Evolutionary conservation across 495 filamentous ascomycete genomes (phyloP), one percentile per base, ranked within the genome.

Genomic region (Neurospora hispaniola): DNA sequence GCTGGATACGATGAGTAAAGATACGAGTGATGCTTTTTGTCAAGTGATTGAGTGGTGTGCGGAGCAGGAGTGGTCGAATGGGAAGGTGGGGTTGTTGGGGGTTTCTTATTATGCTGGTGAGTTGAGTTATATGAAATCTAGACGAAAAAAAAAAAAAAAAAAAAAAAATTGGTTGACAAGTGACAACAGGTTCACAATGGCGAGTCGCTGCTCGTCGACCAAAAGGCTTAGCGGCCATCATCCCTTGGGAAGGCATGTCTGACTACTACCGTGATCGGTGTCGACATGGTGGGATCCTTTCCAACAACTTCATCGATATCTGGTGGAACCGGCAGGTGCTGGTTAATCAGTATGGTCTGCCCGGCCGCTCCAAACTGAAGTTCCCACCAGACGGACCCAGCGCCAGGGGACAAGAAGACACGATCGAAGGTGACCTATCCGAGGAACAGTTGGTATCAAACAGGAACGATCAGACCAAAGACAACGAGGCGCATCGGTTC

Each of bases 191-290:
- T 0, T 76, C 77, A 7, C 89, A 91, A 80, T 91, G 89, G 89
- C 82, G 88, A 1, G 89, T 90, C 0, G 88, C 88, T 0, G 89
- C 89, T 12, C 82, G 88, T 8, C 80, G 84, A 43, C 89, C 89
- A 0, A 88, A 86, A 78, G 89, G 88, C 5, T 74, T 91, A 27
- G 79, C 86, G 0, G 85, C 84, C 48, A 90, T 90, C 14, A 83
- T 90, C 12, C 89, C 89, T 0, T 91, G 89, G 89, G 89, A 91
- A 75, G 89, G 89, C n/a, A 89, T 90, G 87, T 87, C 85, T 1
- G 89, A 91, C 73, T 90, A 89, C 71, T 91, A 90, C 75, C 85
- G 88, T 0, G 89, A 90, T 72, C 81, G 87, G 3, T 89, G 86
- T 77, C 82, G 88, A 5, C 90, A 91, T 72, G 90, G 90, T 4